phyloP scores from a whole-genome alignment of 345 rosid species.

The Dimocarpus longan region DNA sequence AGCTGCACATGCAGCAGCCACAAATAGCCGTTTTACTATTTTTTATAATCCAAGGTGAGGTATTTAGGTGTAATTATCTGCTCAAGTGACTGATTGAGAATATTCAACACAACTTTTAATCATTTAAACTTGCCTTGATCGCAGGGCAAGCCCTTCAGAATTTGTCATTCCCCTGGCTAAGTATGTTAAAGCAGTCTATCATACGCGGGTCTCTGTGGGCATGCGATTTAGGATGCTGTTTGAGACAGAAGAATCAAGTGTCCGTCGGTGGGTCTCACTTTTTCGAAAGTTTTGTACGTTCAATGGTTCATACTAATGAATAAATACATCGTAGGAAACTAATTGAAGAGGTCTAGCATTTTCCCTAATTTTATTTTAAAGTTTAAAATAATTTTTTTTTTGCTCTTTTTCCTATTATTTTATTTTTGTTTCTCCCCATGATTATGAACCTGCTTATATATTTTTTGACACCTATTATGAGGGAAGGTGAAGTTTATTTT shows the following conservation, averaged over 20 bases:
- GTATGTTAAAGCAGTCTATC: constrained; percentile 53
- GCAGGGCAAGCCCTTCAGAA: constrained; percentile 67
- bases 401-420: not conserved
- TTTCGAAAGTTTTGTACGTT: not conserved
- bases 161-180: constrained; percentile 61
- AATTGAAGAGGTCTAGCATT: not conserved
- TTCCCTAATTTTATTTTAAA: not conserved
- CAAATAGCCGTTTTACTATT: constrained; percentile 49
- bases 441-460: not conserved
- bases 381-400: not conserved
- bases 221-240: constrained; percentile 70
- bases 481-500: not conserved
- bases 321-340: not conserved
- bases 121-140: constrained; percentile 23
- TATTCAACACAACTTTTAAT: constrained; percentile 2
- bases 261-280: constrained; percentile 48
- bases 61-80: not conserved
- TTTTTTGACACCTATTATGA: not conserved
- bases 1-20: constrained; percentile 57
- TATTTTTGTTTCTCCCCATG: not conserved
- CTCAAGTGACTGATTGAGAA: not conserved
- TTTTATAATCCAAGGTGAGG: constrained; percentile 50
- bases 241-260: constrained; percentile 69
- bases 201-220: constrained; percentile 58
- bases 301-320: not conserved